Evolutionary conservation across 768 basidiomycete species (phyloP).

Genomic region (Hysterangium stoloniferum): DNA sequence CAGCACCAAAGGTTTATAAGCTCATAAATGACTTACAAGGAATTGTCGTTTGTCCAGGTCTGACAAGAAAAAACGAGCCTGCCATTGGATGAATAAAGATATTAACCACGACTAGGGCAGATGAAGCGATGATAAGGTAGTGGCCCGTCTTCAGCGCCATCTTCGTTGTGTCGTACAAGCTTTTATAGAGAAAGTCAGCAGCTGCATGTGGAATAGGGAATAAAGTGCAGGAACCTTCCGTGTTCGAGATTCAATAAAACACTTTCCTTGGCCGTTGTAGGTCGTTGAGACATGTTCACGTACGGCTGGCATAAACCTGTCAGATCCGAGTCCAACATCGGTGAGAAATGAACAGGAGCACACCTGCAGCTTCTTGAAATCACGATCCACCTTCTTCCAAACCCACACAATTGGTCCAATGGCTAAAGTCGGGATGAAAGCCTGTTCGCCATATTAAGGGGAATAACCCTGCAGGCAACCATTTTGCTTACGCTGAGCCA

Average conservation of each 20-base stretch:
- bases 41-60: neutral
- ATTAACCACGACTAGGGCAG: constrained; percentile 37
- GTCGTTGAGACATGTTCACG: constrained; percentile 45
- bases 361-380: constrained; percentile 52
- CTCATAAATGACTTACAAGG: neutral
- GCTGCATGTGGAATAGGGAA: neutral
- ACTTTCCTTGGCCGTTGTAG: constrained; percentile 46
- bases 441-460: constrained; percentile 26
- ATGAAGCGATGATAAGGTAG: constrained; percentile 45
- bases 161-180: constrained; percentile 37
- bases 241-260: constrained; percentile 51
- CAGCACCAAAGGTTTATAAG: neutral
- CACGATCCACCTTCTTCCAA: constrained; percentile 48
- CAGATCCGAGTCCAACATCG: neutral
- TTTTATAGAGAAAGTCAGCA: constrained; percentile 18
- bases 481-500: neutral
- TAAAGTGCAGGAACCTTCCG: constrained; percentile 29
- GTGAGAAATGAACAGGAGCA: neutral
- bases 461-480: neutral
- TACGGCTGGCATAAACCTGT: constrained; percentile 42
- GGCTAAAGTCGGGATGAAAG: constrained; percentile 48
- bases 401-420: constrained; percentile 43
- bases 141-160: constrained; percentile 45
- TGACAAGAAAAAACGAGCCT: constrained; percentile 26
- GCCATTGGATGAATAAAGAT: constrained; percentile 54